A percentile compares a stretch with the other conserved stretches of the same genome.
Evolutionary conservation across 257 asterid species (phyloP).

Genomic region (Osmanthus fragrans): DNA sequence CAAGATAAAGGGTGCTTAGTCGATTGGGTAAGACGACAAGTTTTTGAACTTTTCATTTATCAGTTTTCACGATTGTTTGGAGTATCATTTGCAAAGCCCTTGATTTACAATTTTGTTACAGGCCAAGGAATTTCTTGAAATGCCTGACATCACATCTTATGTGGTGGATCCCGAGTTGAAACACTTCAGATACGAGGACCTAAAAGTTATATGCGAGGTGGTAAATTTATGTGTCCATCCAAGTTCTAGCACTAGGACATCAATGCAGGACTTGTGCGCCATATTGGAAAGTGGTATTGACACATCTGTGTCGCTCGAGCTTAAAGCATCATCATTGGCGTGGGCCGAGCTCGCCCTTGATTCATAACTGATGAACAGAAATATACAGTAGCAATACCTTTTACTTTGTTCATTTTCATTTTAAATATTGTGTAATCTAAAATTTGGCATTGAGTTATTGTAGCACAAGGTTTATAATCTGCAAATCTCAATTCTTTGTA

Average conservation of each 20-base stretch:
- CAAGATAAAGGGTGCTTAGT: constrained; percentile 78
- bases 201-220: constrained; percentile 70
- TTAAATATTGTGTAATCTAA: constrained; percentile 11
- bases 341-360: constrained; percentile 96
- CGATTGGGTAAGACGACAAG: constrained; percentile 67
- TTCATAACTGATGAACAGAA: constrained; percentile 31
- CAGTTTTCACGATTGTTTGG: not conserved
- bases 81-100: not conserved
- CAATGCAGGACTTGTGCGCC: constrained; percentile 67
- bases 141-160: constrained; percentile 51
- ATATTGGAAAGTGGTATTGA: constrained; percentile 71
- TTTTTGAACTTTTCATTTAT: not conserved
- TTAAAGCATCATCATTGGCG: constrained; percentile 77
- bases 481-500: constrained; percentile 41
- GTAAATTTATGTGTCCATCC: constrained; percentile 58
- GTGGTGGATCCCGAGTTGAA: constrained; percentile 85
- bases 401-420: not conserved
- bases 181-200: constrained; percentile 73
- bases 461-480: constrained; percentile 25
- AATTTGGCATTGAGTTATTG: constrained; percentile 28
- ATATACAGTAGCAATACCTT: constrained; percentile 16
- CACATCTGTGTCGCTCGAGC: constrained; percentile 70
- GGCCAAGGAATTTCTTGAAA: constrained; percentile 77
- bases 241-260: constrained; percentile 45
- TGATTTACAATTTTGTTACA: constrained; percentile 26